phyloP scores from a whole-genome alignment of 352 stramenopile genomes.

The Pythium coloratum region DNA sequence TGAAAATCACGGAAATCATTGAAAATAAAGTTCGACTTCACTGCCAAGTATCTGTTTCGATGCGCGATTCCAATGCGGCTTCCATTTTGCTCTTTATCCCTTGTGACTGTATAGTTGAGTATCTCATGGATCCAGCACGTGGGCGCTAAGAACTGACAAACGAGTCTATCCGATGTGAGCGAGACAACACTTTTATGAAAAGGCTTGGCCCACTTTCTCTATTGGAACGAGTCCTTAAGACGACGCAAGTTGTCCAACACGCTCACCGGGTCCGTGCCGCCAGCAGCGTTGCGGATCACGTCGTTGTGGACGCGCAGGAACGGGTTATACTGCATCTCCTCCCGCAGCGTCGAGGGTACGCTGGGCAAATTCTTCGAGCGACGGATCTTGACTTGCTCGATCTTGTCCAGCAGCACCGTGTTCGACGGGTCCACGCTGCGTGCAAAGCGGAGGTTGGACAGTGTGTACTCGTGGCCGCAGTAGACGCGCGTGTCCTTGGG shows the following conservation, averaged over 20 bases:
- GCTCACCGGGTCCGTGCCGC: constrained; percentile 71
- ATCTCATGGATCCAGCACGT: no score
- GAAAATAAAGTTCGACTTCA: no score
- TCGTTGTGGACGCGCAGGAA: constrained; percentile 86
- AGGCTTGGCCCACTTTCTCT: background rate
- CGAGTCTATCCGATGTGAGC: no score
- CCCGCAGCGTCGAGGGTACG: constrained; percentile 86
- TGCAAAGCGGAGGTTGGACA: constrained; percentile 93
- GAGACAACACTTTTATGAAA: no score
- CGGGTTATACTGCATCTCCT: constrained; percentile 89
- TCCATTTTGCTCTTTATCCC: no score
- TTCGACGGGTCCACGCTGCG: constrained; percentile 93
- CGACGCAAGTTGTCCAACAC: constrained; percentile 79
- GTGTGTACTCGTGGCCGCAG: constrained; percentile 92
- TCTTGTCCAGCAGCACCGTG: constrained; percentile 81
- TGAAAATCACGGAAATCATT: no score
- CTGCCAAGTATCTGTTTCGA: no score
- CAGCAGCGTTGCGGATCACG: constrained; percentile 78
- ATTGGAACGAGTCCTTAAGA: constrained; percentile 79
- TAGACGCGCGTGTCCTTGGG: constrained; percentile 88
- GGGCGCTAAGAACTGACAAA: no score
- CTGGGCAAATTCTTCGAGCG: constrained; percentile 88
- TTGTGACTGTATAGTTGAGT: no score
- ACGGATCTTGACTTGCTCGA: constrained; percentile 74
- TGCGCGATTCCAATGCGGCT: no score